Evolutionary conservation across 495 filamentous ascomycete genomes (phyloP), one percentile per base, ranked within the genome.

Genomic region (Xylona heveae): DNA sequence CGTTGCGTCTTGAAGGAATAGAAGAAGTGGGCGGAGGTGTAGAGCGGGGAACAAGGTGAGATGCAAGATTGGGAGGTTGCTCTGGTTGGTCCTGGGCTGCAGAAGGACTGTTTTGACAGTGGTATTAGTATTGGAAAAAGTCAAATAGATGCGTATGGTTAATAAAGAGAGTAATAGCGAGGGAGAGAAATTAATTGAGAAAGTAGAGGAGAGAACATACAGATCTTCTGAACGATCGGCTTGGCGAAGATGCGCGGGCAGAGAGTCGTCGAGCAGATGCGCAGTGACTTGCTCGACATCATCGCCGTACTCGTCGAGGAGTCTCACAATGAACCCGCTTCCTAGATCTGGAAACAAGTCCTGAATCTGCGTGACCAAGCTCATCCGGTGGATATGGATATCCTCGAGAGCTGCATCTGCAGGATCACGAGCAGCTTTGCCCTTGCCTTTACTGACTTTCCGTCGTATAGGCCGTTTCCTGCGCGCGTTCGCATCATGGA

Each of bases 261-360:
- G 55, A 3, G 71, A 72, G 38, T 74, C 74, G 38, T 93, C 88
- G 7, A 97, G 71, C 3, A 97, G 61, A 47, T 84, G 78, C 2
- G 75, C 63, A 27, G 85, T 72, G 22, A 84, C 71, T 44, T 71
- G 64, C 45, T 95, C 88, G 0, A 77, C 64, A 49, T 81, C 58
- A 41, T 84, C 66, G 35, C 54, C 45, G 53, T 88, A 88, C 45
- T 74, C 68, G 39, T 88, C 77, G 2, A 95, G 60, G 10, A 93
- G 62, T 38, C 67, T 68, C 10, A 74, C 57, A 24, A 95, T 54
- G 49, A 92, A 95, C 3, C 66, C 77, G 5, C 78, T 69, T 2
- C 84, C 88, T 5, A 97, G 62, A 36, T 85, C 68, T 0, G 88
- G 82, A 51, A 97, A 94, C 16, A 97, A 59, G 43, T 97, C 88